Percentiles rank a stretch among this genome's conserved stretches.
These are phyloP conservation scores for Phialophora expanda DNA, from an alignment of 2,329 filamentous ascomycete species.

Conservation along the genomic window DNA sequence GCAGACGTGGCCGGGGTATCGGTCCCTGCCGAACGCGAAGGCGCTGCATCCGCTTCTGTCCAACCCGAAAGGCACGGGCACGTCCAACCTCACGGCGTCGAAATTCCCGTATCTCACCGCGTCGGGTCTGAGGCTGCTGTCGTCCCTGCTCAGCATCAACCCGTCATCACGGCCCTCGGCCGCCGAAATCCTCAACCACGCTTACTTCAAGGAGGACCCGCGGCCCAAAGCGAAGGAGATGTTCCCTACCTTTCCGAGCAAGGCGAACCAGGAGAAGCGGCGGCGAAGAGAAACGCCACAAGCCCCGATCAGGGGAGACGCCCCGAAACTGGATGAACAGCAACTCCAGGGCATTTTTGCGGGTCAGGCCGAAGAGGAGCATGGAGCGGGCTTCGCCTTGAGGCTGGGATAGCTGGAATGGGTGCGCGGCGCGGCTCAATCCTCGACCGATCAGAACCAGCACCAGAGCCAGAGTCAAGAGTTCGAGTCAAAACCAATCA, in stretches of 20 bases:
- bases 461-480: background rate
- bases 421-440: background rate
- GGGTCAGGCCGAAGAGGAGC: slow-evolving; percentile 29
- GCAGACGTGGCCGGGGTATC: slow-evolving; percentile 83
- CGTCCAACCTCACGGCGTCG: slow-evolving; percentile 48
- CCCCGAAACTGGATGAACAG: slow-evolving; percentile 56
- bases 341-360: slow-evolving; percentile 75
- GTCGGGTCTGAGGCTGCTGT: slow-evolving; percentile 73
- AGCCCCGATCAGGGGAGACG: slow-evolving; percentile 78
- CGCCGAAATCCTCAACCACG: slow-evolving; percentile 73
- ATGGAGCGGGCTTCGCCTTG: slow-evolving; percentile 64
- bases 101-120: slow-evolving; percentile 82
- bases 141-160: slow-evolving; percentile 73
- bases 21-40: slow-evolving; percentile 83
- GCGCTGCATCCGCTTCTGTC: slow-evolving; percentile 65
- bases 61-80: slow-evolving; percentile 40
- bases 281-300: slow-evolving; percentile 75
- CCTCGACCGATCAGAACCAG: too few species aligned
- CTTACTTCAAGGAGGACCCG: slow-evolving; percentile 88
- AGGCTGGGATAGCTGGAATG: slow-evolving; percentile 58
- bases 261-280: slow-evolving; percentile 86
- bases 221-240: slow-evolving; percentile 86
- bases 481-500: too few species aligned
- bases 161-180: slow-evolving; percentile 74
- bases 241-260: slow-evolving; percentile 97